Conservation (phyloP, 257 asterid species). For the Handroanthus guayacan region DNA sequence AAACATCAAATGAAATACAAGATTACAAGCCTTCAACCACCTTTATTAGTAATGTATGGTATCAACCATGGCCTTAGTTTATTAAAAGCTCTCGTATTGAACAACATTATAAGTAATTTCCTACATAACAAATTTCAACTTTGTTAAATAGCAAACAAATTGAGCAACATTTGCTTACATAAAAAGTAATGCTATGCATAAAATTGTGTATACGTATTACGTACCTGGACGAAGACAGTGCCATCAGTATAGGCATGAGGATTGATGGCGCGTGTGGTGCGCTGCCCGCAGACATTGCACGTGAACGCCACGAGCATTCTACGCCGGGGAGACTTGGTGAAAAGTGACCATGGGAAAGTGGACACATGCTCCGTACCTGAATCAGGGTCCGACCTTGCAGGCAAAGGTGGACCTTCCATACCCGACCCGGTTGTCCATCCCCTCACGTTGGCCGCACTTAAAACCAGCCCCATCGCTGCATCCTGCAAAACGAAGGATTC, state of each 20-base stretch:
- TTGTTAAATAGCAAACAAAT: background rate
- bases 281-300: conserved; percentile 94
- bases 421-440: conserved; percentile 99
- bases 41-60: background rate
- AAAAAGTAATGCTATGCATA: background rate
- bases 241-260: conserved; percentile 98
- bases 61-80: background rate
- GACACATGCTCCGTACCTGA: conserved; percentile 57
- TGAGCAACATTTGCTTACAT: background rate
- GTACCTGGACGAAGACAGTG: conserved; percentile 96
- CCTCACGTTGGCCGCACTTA: conserved; percentile 81
- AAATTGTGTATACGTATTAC: background rate
- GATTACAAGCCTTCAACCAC: no score
- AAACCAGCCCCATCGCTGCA: conserved; percentile 89
- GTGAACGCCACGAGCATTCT: conserved; percentile 97
- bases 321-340: conserved; percentile 91
- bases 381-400: conserved; percentile 60
- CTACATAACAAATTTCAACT: background rate
- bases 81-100: background rate
- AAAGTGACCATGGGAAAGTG: conserved; percentile 96
- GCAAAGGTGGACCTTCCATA: conserved; percentile 85
- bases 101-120: background rate
- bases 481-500: conserved; percentile 53
- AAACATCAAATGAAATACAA: no score
- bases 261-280: conserved; percentile 97